These are phyloP conservation scores for Penicillium sp. DNA, from an alignment of 2,329 filamentous ascomycete genomes.

Conservation along the genomic window DNA sequence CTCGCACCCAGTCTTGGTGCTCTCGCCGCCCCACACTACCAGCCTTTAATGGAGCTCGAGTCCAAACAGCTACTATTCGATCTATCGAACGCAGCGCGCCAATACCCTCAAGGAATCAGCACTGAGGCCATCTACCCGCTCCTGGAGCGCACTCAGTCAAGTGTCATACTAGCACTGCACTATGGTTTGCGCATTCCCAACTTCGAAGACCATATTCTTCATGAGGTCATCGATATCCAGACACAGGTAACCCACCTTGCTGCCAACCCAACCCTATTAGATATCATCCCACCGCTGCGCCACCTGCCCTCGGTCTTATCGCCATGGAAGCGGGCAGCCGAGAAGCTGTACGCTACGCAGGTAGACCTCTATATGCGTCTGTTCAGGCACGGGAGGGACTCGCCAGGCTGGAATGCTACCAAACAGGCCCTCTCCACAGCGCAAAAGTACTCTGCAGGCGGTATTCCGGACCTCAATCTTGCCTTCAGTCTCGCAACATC, in stretches of 20 bases:
- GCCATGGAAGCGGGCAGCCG: constrained; percentile 44
- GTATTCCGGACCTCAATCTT: constrained; percentile 46
- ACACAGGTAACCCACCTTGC: constrained; percentile 50
- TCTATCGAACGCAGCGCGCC: constrained; percentile 33
- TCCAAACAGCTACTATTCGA: constrained; percentile 47
- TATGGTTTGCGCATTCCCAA: constrained; percentile 51
- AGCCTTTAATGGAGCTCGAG: constrained; percentile 53
- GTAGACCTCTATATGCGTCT: constrained; percentile 30
- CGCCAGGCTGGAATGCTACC: constrained; percentile 28
- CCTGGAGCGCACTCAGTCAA: constrained; percentile 53
- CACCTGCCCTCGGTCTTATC: constrained; percentile 47
- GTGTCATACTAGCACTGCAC: constrained; percentile 53
- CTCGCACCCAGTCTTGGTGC: constrained; percentile 52
- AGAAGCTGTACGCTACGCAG: constrained; percentile 25
- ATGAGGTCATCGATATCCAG: constrained; percentile 50
- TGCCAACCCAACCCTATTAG: constrained; percentile 49
- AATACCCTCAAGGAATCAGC: constrained; percentile 6
- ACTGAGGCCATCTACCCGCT: constrained; percentile 47
- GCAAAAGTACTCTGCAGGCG: constrained; percentile 38
- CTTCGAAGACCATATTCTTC: constrained; percentile 46
- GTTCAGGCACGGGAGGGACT: constrained; percentile 17
- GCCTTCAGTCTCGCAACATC: constrained; percentile 49
- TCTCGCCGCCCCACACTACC: constrained; percentile 48
- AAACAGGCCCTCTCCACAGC: constrained; percentile 30
- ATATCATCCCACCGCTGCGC: constrained; percentile 47